Percentiles rank a stretch among this genome's conserved stretches.
phyloP scores from a whole-genome alignment of 257 asterid species.

The Penstemon barbatus region DNA sequence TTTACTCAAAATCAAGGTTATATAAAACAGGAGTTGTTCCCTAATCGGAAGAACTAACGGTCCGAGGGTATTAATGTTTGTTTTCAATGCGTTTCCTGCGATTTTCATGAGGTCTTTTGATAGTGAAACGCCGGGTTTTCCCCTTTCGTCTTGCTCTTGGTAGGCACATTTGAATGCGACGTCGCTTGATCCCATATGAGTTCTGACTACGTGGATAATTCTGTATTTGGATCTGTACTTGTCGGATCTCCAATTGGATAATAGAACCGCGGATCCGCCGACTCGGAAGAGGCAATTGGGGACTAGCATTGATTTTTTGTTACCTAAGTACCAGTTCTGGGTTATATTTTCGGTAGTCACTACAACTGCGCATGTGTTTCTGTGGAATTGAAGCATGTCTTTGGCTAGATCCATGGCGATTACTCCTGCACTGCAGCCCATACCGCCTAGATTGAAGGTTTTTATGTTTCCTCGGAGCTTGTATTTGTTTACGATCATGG shows the following conservation, averaged over 20 bases:
- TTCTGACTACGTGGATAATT: slow-evolving; percentile 30
- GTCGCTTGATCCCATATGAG: slow-evolving; percentile 34
- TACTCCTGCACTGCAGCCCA: slow-evolving; percentile 60
- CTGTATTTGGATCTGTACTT: slow-evolving; percentile 33
- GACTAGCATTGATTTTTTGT: slow-evolving; percentile 35
- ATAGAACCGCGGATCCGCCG: slow-evolving; percentile 45
- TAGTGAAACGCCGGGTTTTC: slow-evolving; percentile 32
- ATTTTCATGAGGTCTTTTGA: background rate
- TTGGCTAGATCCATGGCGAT: slow-evolving; percentile 48
- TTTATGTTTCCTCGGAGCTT: slow-evolving; percentile 38
- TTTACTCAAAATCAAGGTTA: slow-evolving; percentile 27
- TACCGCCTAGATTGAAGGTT: slow-evolving; percentile 48
- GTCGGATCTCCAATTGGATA: slow-evolving; percentile 40
- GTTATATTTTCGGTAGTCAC: slow-evolving; percentile 54
- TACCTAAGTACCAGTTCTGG: slow-evolving; percentile 42
- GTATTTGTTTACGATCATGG: slow-evolving; percentile 51
- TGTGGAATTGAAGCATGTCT: slow-evolving; percentile 46
- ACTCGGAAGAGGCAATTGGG: slow-evolving; percentile 47
- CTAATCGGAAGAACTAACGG: slow-evolving; percentile 38
- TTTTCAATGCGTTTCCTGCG: slow-evolving; percentile 35
- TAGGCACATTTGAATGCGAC: slow-evolving; percentile 33
- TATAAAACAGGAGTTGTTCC: slow-evolving; percentile 31
- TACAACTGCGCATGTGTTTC: slow-evolving; percentile 44
- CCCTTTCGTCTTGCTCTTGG: slow-evolving; percentile 34
- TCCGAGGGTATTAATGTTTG: slow-evolving; percentile 37